Conservation (phyloP, 148 eudicot species). For the Suaeda aralocaspica region DNA sequence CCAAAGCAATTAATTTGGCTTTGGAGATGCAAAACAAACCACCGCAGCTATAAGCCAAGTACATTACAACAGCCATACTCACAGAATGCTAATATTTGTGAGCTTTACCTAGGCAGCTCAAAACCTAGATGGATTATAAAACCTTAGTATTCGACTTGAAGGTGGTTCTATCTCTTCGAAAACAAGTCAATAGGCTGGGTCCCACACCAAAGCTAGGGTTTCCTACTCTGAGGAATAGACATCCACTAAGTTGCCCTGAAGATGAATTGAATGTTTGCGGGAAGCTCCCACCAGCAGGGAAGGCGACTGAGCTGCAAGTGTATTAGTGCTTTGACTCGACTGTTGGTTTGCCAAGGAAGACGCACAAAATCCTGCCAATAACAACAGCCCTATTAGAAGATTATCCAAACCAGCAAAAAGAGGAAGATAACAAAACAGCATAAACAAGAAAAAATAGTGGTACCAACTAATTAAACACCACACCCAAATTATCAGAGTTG, state of each 20-base stretch:
- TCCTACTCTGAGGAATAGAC: constrained; percentile 53
- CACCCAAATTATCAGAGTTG: too few species aligned
- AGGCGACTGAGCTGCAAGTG: constrained; percentile 44
- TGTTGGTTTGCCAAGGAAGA: constrained; percentile 83
- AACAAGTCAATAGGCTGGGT: constrained; percentile 56
- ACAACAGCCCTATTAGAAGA: neutral
- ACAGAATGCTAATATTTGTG: neutral
- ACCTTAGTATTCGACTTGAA: constrained; percentile 57
- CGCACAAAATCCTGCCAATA: constrained; percentile 76
- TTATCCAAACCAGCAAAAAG: neutral
- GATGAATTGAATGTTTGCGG: constrained; percentile 45
- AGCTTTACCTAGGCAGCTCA: neutral
- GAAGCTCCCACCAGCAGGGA: constrained; percentile 42
- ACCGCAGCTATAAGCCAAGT: neutral
- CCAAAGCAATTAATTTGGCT: neutral
- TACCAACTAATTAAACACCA: neutral
- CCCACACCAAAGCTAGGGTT: constrained; percentile 48
- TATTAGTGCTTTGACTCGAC: constrained; percentile 49
- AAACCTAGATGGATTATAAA: constrained; percentile 10
- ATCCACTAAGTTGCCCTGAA: constrained; percentile 55
- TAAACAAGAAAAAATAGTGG: neutral
- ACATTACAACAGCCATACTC: neutral
- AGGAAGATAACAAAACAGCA: neutral
- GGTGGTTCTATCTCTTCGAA: constrained; percentile 62
- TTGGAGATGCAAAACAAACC: neutral